A percentile compares a stretch with the other conserved stretches of the same genome.
Evolutionary conservation across 2,329 filamentous ascomycete genomes (phyloP).

Genomic region (Alternaria solani): DNA sequence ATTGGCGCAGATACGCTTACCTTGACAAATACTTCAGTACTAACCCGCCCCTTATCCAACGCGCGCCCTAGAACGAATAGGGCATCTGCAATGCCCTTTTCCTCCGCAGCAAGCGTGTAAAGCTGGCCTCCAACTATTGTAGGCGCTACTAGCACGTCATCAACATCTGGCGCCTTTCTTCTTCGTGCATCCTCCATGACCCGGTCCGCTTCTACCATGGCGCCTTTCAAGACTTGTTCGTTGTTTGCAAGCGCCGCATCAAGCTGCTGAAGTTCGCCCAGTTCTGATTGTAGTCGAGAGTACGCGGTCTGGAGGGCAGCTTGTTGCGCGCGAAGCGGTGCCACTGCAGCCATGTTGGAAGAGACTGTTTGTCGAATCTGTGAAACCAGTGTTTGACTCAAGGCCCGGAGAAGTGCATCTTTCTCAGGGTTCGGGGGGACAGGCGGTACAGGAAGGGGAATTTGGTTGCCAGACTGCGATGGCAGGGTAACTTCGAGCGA

Average conservation of each 20-base stretch:
- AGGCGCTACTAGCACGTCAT: constrained; percentile 91
- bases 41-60: constrained; percentile 75
- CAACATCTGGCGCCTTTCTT: constrained; percentile 77
- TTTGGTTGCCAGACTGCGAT: constrained; percentile 56
- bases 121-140: constrained; percentile 93
- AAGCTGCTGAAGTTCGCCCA: constrained; percentile 73
- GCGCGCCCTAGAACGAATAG: constrained; percentile 82
- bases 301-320: constrained; percentile 76
- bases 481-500: constrained; percentile 68
- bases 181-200: constrained; percentile 77
- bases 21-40: constrained; percentile 77
- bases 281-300: constrained; percentile 74
- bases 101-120: constrained; percentile 88
- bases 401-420: constrained; percentile 80
- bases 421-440: constrained; percentile 97
- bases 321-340: constrained; percentile 80
- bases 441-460: constrained; percentile 73
- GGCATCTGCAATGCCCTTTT: constrained; percentile 83
- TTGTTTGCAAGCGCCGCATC: constrained; percentile 77
- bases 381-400: constrained; percentile 73
- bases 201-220: constrained; percentile 78
- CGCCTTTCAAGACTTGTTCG: constrained; percentile 77
- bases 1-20: constrained; percentile 50
- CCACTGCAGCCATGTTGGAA: constrained; percentile 77
- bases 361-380: constrained; percentile 73